Evolutionary conservation across 2,329 filamentous ascomycete genomes (phyloP).

Genomic region (Trichoderma atrobrunneum): DNA sequence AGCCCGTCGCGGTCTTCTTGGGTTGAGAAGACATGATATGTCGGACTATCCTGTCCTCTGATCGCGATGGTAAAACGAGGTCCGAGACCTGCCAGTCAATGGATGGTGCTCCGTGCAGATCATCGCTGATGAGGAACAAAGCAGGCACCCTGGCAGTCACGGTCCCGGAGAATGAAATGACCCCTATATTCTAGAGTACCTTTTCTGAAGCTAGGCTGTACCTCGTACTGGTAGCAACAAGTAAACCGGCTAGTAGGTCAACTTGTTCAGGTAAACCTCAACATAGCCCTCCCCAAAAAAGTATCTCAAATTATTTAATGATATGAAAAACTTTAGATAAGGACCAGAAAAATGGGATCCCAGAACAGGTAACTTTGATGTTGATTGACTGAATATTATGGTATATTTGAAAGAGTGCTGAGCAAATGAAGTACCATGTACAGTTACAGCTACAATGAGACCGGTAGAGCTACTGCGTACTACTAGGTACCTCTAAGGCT

Average conservation of each 20-base stretch:
- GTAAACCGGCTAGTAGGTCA: neutral
- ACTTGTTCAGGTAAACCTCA: neutral
- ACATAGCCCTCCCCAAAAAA: neutral
- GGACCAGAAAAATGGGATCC: neutral
- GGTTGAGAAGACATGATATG: slow-evolving; percentile 33
- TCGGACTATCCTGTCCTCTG: neutral
- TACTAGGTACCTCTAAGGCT: neutral
- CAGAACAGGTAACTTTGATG: neutral
- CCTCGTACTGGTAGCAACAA: slow-evolving; percentile 6
- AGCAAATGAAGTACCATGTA: neutral
- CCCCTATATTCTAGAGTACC: slow-evolving; percentile 14
- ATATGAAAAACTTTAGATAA: neutral
- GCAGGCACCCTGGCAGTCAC: slow-evolving; percentile 10
- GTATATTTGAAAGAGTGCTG: neutral
- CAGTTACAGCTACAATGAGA: neutral
- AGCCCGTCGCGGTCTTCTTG: slow-evolving; percentile 29
- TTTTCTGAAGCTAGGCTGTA: slow-evolving; percentile 8
- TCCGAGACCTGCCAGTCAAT: slow-evolving; percentile 9
- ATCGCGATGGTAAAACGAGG: neutral
- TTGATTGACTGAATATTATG: neutral
- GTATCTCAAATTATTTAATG: neutral
- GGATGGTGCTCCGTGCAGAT: slow-evolving; percentile 3
- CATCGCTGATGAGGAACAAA: slow-evolving; percentile 14
- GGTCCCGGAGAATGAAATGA: slow-evolving; percentile 9
- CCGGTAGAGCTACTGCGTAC: neutral